Evolutionary conservation across 2,329 filamentous ascomycete genomes (phyloP).

Genomic region (Dryadomyces quercivorus): DNA sequence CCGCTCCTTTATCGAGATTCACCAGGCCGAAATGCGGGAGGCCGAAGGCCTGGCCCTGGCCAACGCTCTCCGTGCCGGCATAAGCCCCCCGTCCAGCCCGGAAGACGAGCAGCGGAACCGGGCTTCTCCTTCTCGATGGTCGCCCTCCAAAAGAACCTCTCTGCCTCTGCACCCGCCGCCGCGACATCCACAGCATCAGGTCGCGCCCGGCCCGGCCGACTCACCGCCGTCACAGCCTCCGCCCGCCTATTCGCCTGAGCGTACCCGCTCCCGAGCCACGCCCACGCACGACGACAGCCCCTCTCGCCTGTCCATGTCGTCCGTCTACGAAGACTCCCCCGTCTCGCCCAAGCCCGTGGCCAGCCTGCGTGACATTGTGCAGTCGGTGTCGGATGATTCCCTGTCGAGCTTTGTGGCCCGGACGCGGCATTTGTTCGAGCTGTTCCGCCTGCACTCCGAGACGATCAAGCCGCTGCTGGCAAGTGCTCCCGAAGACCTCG

Average conservation of each 20-base stretch:
- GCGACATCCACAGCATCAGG: slow-evolving; percentile 7
- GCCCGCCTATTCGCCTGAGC: background rate
- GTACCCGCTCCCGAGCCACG: slow-evolving; percentile 8
- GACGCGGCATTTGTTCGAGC: slow-evolving; percentile 59
- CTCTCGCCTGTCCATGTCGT: background rate
- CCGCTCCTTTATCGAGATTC: slow-evolving; percentile 45
- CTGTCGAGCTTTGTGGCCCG: slow-evolving; percentile 58
- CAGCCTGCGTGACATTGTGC: slow-evolving; percentile 28
- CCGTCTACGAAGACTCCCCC: background rate
- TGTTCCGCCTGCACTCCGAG: slow-evolving; percentile 71
- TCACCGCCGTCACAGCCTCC: slow-evolving; percentile 14
- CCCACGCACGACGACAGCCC: background rate
- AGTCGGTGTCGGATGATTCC: slow-evolving; percentile 48
- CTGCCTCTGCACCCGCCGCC: slow-evolving; percentile 19
- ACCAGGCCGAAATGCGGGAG: slow-evolving; percentile 47
- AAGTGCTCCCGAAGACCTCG: slow-evolving; percentile 53
- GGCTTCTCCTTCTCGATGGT: background rate
- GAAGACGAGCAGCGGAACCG: slow-evolving; percentile 8
- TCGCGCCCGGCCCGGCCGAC: slow-evolving; percentile 22
- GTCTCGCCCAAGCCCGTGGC: slow-evolving; percentile 6
- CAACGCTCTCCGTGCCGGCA: slow-evolving; percentile 28
- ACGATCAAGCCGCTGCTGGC: slow-evolving; percentile 52
- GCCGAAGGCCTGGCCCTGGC: slow-evolving; percentile 48
- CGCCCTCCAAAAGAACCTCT: slow-evolving; percentile 24
- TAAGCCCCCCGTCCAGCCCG: slow-evolving; percentile 17